phyloP scores from a whole-genome alignment of 1,139 yeast species.

The Blastobotrys aristatus region DNA sequence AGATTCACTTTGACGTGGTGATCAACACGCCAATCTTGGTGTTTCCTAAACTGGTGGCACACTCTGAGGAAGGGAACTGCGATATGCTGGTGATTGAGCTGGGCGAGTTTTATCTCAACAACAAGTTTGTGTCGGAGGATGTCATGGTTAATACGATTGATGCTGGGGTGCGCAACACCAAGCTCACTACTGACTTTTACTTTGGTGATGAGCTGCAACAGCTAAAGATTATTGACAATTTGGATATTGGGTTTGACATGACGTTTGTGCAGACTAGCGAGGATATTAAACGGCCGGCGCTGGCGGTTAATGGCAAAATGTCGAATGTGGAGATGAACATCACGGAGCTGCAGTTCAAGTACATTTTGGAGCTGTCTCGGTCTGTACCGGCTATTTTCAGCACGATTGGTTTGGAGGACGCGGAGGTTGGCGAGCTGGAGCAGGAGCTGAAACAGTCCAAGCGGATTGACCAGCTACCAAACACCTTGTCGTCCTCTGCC shows the following conservation, averaged over 20 bases:
- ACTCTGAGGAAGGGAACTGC: slow-evolving; percentile 39
- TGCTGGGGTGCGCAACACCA: slow-evolving; percentile 70
- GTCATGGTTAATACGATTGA: slow-evolving; percentile 42
- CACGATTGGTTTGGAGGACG: slow-evolving; percentile 45
- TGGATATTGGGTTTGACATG: slow-evolving; percentile 61
- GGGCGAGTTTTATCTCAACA: slow-evolving; percentile 77
- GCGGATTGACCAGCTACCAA: slow-evolving; percentile 13
- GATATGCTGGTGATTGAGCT: slow-evolving; percentile 68
- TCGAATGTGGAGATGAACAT: slow-evolving; percentile 62
- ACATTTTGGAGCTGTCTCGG: slow-evolving; percentile 51
- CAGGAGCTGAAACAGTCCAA: slow-evolving; percentile 28
- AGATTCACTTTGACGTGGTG: slow-evolving; percentile 65
- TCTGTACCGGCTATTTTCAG: slow-evolving; percentile 55
- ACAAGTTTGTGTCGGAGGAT: slow-evolving; percentile 44
- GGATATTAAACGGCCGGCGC: slow-evolving; percentile 43
- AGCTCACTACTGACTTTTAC: slow-evolving; percentile 55
- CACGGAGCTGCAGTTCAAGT: slow-evolving; percentile 72
- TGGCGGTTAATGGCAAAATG: slow-evolving; percentile 54
- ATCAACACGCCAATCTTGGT: slow-evolving; percentile 78
- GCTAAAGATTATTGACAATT: slow-evolving; percentile 61
- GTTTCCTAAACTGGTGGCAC: slow-evolving; percentile 54
- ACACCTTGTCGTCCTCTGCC: background rate
- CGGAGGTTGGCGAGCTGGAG: slow-evolving; percentile 52
- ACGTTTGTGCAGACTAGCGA: slow-evolving; percentile 45
- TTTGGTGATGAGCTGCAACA: slow-evolving; percentile 45